These are phyloP conservation scores for Picocystis salinarum DNA, from an alignment of 139 green algal species.

Conservation along the genomic window DNA sequence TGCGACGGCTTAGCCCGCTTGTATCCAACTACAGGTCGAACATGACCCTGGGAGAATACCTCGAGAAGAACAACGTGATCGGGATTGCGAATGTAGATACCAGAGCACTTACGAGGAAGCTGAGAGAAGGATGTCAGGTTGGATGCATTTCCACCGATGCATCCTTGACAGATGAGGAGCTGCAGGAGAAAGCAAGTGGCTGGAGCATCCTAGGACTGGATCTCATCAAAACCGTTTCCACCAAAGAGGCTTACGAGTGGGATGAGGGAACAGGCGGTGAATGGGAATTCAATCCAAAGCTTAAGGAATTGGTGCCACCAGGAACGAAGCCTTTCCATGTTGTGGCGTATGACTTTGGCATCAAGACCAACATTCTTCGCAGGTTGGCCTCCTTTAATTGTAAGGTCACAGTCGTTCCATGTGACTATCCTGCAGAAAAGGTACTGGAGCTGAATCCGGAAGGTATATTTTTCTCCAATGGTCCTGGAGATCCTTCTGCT, in stretches of 20 bases:
- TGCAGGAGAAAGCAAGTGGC: slow-evolving; percentile 54
- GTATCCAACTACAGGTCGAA: slow-evolving; percentile 92
- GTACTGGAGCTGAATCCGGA: slow-evolving; percentile 91
- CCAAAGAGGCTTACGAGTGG: slow-evolving; percentile 81
- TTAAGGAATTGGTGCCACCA: background rate
- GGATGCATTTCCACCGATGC: slow-evolving; percentile 36
- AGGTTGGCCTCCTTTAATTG: slow-evolving; percentile 80
- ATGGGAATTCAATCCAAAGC: slow-evolving; percentile 63
- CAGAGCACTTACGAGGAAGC: slow-evolving; percentile 63
- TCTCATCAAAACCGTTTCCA: slow-evolving; percentile 47
- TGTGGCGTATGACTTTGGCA: slow-evolving; percentile 93
- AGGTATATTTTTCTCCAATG: slow-evolving; percentile 93
- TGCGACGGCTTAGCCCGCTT: slow-evolving; percentile 37
- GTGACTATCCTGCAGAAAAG: slow-evolving; percentile 63
- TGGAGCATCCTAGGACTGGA: slow-evolving; percentile 80
- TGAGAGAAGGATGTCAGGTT: slow-evolving; percentile 40
- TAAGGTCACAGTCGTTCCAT: slow-evolving; percentile 88
- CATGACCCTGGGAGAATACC: slow-evolving; percentile 68
- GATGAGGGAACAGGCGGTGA: slow-evolving; percentile 61
- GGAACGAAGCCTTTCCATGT: slow-evolving; percentile 33
- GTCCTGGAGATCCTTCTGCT: slow-evolving; percentile 86
- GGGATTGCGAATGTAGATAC: slow-evolving; percentile 74
- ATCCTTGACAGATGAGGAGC: slow-evolving; percentile 50
- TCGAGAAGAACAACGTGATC: slow-evolving; percentile 24
- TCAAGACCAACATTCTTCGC: slow-evolving; percentile 98